Evolutionary conservation across 129 eudicot species (phyloP).

Genomic region (Pulicaria dysenterica): DNA sequence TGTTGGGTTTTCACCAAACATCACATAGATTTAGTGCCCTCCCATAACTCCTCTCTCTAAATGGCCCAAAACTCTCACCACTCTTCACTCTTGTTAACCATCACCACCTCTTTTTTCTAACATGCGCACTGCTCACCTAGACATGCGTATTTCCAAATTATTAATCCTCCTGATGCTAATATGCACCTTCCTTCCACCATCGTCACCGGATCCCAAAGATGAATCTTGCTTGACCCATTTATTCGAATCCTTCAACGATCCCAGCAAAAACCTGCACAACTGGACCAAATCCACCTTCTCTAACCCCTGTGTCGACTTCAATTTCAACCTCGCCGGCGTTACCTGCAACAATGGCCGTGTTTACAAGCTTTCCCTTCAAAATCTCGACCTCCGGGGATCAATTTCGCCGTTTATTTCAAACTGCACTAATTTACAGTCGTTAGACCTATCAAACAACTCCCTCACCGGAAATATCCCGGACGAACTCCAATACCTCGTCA

Average conservation of each 20-base stretch:
- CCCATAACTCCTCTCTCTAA: constrained; percentile 21
- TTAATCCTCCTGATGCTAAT: constrained; percentile 24
- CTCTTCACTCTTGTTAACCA: constrained; percentile 8
- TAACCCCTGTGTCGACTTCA: constrained; percentile 70
- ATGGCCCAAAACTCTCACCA: constrained; percentile 6
- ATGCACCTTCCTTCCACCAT: constrained; percentile 35
- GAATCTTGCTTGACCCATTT: constrained; percentile 64
- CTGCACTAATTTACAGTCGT: constrained; percentile 76
- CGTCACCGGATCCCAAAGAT: constrained; percentile 64
- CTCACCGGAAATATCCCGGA: constrained; percentile 62
- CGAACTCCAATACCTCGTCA: constrained; percentile 52
- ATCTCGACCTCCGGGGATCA: constrained; percentile 60
- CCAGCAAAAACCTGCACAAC: constrained; percentile 53
- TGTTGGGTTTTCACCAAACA: constrained; percentile 38
- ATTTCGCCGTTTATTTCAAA: constrained; percentile 61
- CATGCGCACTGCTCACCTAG: constrained; percentile 19
- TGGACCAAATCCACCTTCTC: constrained; percentile 63
- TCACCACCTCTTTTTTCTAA: constrained; percentile 17
- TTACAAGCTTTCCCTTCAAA: constrained; percentile 69
- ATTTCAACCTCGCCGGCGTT: constrained; percentile 60
- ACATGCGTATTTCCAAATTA: constrained; percentile 17
- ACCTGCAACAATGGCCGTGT: constrained; percentile 90
- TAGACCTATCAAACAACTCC: constrained; percentile 77
- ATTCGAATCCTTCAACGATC: constrained; percentile 56
- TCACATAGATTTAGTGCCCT: constrained; percentile 20